Evolutionary conservation across 2,329 filamentous ascomycete species (phyloP).

Genomic region (Akanthomyces lecanii): DNA sequence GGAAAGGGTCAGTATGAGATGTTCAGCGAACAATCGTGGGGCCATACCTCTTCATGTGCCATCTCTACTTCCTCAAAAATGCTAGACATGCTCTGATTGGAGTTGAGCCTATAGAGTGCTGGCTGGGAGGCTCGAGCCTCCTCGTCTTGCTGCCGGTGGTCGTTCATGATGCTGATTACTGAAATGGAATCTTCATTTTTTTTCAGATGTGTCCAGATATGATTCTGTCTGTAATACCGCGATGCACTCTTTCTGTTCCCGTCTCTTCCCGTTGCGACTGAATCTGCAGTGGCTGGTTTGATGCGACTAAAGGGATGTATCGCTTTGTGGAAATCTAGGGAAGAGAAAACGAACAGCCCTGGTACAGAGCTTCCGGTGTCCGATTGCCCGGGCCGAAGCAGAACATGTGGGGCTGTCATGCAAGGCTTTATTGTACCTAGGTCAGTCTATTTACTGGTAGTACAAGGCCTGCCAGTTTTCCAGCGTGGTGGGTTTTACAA

Average conservation of each 20-base stretch:
- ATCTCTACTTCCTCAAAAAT: slow-evolving; percentile 97
- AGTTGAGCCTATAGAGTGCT: slow-evolving; percentile 59
- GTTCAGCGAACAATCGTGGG: neutral
- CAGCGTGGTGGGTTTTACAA: too few relatives aligned
- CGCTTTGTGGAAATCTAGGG: neutral
- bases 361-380: neutral
- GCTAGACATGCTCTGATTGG: slow-evolving; percentile 70
- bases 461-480: too few relatives aligned
- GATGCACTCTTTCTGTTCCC: neutral
- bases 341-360: neutral
- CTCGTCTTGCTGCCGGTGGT: slow-evolving; percentile 3
- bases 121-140: slow-evolving; percentile 13
- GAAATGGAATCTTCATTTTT: neutral
- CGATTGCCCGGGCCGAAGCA: neutral
- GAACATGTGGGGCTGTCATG: neutral
- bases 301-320: neutral
- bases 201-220: neutral
- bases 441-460: too few relatives aligned
- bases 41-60: slow-evolving; percentile 82
- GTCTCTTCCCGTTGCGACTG: neutral
- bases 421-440: neutral
- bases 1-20: slow-evolving; percentile 5
- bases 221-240: neutral
- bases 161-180: slow-evolving; percentile 7
- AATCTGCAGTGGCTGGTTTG: neutral